Base-by-base conservation (phyloP, 1,284 basidiomycete genomes). In the Exobasidium cylindrosporum region DNA sequence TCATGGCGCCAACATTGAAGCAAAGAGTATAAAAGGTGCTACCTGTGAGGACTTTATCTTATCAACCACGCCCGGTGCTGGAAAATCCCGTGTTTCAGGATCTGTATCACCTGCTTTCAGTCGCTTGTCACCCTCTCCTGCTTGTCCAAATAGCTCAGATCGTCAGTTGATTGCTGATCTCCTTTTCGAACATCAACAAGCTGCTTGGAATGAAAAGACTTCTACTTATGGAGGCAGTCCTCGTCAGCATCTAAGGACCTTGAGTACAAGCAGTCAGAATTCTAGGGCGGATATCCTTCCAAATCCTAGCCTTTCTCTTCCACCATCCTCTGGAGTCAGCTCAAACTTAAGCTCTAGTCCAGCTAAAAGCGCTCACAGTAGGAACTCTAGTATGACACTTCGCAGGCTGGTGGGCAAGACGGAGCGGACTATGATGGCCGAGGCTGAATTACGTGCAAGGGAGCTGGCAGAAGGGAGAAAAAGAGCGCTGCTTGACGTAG, bases 1-100 rank as follows among this genome's bases (percentile, higher is more conserved):
- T 17, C 90, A 92, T 70, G 92, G 93, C 45, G 72, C 74, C 23
- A 63, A 74, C 35, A 64, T 73, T 46, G 69, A 72, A 24, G 73
- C 73, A 21, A 66, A 67, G 11, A 71, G 65, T 55, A 54, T 53
- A 35, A 68, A 68, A 31, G 74, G 74, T 10, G 70, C 70, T 24
- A 68, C 64, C 6, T 74, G 73, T 61, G 70, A 76, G 47, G 72
- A 74, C 57, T 73, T 76, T 47, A 68, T 76, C 59, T 58, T 76
- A 1, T 73, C 74, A 11, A 61, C 66, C 11, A 21, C 47, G 13
- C 14, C 47, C 3, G 21, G 21, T 50, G 21, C 3, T 4, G 43
- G 23, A 45, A 23, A 23, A 45, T 45, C 43, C n/a, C n/a, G n/a
- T n/a, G n/a, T n/a, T n/a, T n/a, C n/a, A n/a, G n/a, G n/a, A n/a